Base-by-base conservation (phyloP, 176 grass and related monocot genomes). In the Pontederia crassipes region DNA sequence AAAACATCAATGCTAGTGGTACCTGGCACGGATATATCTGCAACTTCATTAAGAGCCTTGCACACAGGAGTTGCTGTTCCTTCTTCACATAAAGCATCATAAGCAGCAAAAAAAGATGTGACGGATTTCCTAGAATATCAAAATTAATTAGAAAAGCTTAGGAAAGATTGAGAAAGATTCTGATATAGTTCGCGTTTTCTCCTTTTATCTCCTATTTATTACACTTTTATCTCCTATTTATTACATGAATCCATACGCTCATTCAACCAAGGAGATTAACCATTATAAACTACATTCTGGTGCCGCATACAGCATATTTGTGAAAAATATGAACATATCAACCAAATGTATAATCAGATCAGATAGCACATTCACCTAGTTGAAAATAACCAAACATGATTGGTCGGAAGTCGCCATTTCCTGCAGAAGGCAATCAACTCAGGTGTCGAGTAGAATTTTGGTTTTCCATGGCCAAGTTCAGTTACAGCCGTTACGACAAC, bases 321-420 rank as follows among this genome's bases (percentile, higher is more conserved):
- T 40, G 32, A 40, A 40, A 40, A 40, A 40, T 40, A 40, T 40
- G 32, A 40, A 40, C 32, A 40, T 7, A 7, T 40, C 32, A 40
- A 40, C 32, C 32, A 40, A 40, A 40, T 4, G 6, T 40, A 46
- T 64, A 50, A 10, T 2, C 32, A 57, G 3, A 58, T 13, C 45
- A 65, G 51, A 47, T 15, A 5, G 49, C 4, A 45, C 65, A 61
- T 70, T 58, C 58, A 97, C 93, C 93, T 88, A 74, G 87, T 97
- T 20, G 93, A 97, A 66, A 97, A 97, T 62, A 97, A 59, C 93
- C 93, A 97, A 26, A 97, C 61, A 68, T 97, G 81, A 56, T 97
- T 97, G 28, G 93, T 91, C 27, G 93, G 87, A 20, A 97, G 67
- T 12, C 84, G 84, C 93, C 93, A 91, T 83, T 88, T 85, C 74